phyloP scores from a whole-genome alignment of 768 basidiomycete species.

The Collybia nuda region DNA sequence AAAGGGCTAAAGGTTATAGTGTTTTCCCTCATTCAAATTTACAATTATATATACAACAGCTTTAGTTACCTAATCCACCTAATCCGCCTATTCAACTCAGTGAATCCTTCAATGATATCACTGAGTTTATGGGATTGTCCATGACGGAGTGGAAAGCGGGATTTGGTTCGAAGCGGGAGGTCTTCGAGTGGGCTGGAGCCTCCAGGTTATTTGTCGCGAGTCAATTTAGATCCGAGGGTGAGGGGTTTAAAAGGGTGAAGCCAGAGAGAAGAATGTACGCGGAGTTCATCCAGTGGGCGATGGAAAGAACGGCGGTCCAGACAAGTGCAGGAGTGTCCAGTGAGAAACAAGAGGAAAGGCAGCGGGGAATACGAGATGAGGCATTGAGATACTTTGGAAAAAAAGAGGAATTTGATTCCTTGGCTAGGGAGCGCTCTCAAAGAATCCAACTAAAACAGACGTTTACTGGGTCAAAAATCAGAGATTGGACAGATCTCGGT shows the following conservation, averaged over 20 bases:
- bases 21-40: background rate
- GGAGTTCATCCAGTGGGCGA: conserved; percentile 54
- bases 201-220: conserved; percentile 53
- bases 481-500: conserved; percentile 53
- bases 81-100: conserved; percentile 52
- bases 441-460: conserved; percentile 36
- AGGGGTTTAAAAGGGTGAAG: conserved; percentile 41
- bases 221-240: conserved; percentile 32
- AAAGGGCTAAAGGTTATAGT: conserved; percentile 54
- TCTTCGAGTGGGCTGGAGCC: conserved; percentile 58
- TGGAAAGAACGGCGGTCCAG: conserved; percentile 14
- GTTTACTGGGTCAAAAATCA: conserved; percentile 51
- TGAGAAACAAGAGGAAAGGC: conserved; percentile 19
- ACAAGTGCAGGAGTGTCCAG: conserved; percentile 7
- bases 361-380: conserved; percentile 31
- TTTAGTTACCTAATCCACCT: conserved; percentile 37
- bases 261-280: conserved; percentile 55
- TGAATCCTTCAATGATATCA: conserved; percentile 45
- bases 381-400: conserved; percentile 54
- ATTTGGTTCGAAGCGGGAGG: conserved; percentile 50
- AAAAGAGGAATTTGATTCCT: conserved; percentile 43
- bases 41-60: background rate
- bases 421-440: conserved; percentile 24
- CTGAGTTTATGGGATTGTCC: conserved; percentile 58
- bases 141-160: conserved; percentile 50